Base-by-base conservation (phyloP, 2,329 filamentous ascomycete species). In the Helotiales sp. region DNA sequence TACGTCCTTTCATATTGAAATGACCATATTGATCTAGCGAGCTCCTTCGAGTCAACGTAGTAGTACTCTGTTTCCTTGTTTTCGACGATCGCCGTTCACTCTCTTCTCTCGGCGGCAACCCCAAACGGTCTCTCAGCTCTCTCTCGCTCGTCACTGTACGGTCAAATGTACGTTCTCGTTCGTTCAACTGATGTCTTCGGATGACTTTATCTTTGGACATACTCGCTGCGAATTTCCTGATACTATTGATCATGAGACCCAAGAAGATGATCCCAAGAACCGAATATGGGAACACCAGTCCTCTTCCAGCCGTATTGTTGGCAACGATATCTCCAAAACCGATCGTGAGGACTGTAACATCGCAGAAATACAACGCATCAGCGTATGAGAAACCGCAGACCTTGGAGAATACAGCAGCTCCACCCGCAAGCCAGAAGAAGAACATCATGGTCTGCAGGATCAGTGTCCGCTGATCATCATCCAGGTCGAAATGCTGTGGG, bases 391-490 rank as follows among this genome's bases (percentile, higher is more conserved):
- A 86, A 2, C 73, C 77, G 22, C 87, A 80, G 1, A 87, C 76
- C 13, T 70, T 74, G 0, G 79, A 75, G 65, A 89, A 90, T 0
- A 89, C 75, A 0, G 75, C 85, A 0, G 80, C 86, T 0, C 87
- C 87, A 5, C 85, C 81, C 2, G 81, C 83, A 0, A 90, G 74
- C 86, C 87, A 90, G 52, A 87, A 75, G 66, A 89, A 87, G 70
- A 89, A 87, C 52, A 84, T 77, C 75, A 87, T 88, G 0, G 86
- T 89, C 68, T 90, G 87, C 4, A 90, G 69, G 64, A 90, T 90
- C 25, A 90, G 72, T 0, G 86, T 89, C 1, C 87, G 78, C 66
- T 90, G 87, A 50, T 85, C 81, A 53, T 88, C 83, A 5, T 84
- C 86, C 3, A 90, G 73, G 3, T 81, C 77, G 66, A 90, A 89